Conservation (phyloP, 2,329 filamentous ascomycete species). For the Curvularia eragrostidis region DNA sequence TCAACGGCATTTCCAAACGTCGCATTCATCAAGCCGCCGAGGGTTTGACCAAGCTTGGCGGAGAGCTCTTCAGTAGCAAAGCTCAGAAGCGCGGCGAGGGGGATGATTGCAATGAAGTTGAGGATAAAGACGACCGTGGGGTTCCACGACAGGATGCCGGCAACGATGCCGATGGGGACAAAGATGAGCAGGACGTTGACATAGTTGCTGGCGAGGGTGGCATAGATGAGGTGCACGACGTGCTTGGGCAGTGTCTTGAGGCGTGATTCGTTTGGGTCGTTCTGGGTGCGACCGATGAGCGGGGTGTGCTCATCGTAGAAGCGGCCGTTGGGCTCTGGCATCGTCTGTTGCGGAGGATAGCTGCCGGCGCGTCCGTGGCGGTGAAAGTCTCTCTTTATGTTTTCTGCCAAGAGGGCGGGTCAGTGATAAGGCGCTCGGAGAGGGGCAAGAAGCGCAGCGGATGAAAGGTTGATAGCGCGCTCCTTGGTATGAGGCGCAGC, state of each 20-base stretch:
- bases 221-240: constrained; percentile 50
- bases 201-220: constrained; percentile 58
- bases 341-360: constrained; percentile 19
- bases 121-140: constrained; percentile 74
- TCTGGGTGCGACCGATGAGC: constrained; percentile 33
- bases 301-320: constrained; percentile 39
- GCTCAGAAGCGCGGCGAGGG: constrained; percentile 74
- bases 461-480: background rate
- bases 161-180: constrained; percentile 75
- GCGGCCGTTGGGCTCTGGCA: constrained; percentile 40
- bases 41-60: constrained; percentile 72
- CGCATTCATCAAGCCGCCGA: constrained; percentile 76
- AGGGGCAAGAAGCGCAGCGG: constrained; percentile 6
- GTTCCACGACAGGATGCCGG: constrained; percentile 67
- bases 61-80: constrained; percentile 82
- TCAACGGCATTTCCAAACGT: constrained; percentile 84
- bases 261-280: constrained; percentile 32
- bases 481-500: constrained; percentile 13
- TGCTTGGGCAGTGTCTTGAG: constrained; percentile 41
- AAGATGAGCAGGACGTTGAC: constrained; percentile 76
- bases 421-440: constrained; percentile 12
- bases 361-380: constrained; percentile 36
- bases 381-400: constrained; percentile 45
- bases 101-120: constrained; percentile 83
- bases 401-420: constrained; percentile 30